Evolutionary conservation across 306 rosid species (phyloP), one percentile per base, ranked within the genome.

Genomic region (Sesbania bispinosa): DNA sequence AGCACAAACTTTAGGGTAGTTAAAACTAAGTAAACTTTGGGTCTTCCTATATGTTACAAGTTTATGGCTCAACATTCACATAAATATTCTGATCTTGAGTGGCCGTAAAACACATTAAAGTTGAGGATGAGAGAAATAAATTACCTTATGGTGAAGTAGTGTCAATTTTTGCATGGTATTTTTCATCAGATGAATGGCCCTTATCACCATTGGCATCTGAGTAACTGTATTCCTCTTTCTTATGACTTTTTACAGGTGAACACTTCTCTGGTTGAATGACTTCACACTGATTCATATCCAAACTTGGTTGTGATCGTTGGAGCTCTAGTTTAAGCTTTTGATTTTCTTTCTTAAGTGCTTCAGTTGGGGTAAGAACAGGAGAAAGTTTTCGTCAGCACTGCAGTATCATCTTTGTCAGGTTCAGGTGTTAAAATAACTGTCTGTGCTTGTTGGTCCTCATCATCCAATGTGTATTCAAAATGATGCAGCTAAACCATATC

Each of bases 301-400:
- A 67, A 83, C 77, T 78, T 70, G 89, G 91, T 81, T 91, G 99
- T 1, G 99, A 95, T 18, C 96, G 83, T 47, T 85, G 96, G 33
- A 95, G 89, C 87, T 95, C 99, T 46, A 89, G 78, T 55, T 88
- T 89, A 77, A 95, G 99, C 80, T 91, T 95, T 84, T 95, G 96
- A 65, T 84, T 95, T 85, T 95, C 99, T 70, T 88, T 91, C 71
- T 75, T 80, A 48, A 95, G 88, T 2, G 97, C 99, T 78, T 86
- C 81, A 59, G 62, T 95, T 86, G 2, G 99, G 99, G 66, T 95
- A 95, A 11, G 99, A 95, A 62, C 92, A 89, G 0, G 99, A 95
- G 48, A 95, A 96, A 68, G 90, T 85, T 88, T 95, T 91, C 88
- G 91, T 86, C 87, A 95, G 78, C 83, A 83, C 85, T 19, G 85